phyloP scores from a whole-genome alignment of 306 rosid species.

The Sicyos edulis region DNA sequence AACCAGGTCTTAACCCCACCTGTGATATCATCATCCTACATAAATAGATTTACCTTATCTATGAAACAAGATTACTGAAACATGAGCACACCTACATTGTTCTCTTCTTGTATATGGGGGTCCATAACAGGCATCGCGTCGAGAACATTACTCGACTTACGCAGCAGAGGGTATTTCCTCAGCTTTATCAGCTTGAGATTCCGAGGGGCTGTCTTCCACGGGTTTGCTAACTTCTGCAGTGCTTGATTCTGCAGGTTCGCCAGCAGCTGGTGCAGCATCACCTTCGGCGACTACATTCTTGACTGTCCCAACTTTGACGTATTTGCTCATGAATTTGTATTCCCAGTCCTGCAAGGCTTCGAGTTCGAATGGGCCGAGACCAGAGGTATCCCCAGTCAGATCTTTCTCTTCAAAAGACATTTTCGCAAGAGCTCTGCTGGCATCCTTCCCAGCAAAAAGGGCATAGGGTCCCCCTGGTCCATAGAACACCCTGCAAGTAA shows the following conservation, averaged over 20 bases:
- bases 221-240: constrained; percentile 32
- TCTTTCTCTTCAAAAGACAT: constrained; percentile 94
- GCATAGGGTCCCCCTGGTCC: constrained; percentile 99
- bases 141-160: not conserved
- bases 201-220: constrained; percentile 45
- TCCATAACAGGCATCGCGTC: no score
- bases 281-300: constrained; percentile 35
- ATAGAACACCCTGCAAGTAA: constrained; percentile 69
- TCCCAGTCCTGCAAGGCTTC: constrained; percentile 96
- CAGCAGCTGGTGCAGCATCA: constrained; percentile 33
- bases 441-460: constrained; percentile 91
- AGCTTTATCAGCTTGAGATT: constrained; percentile 36
- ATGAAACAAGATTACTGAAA: no score
- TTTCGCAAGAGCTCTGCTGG: constrained; percentile 94
- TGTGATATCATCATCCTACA: no score
- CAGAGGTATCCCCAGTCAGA: constrained; percentile 78
- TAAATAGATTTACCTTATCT: no score
- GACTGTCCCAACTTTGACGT: constrained; percentile 76
- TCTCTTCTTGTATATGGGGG: no score
- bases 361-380: constrained; percentile 69
- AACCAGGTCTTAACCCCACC: no score
- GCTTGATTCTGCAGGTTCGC: constrained; percentile 41
- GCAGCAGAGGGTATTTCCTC: constrained; percentile 40
- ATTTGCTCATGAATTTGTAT: constrained; percentile 82
- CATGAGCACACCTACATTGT: no score